Percentiles rank a stretch among this genome's conserved stretches.
These are phyloP conservation scores for Xylaria sp. DNA, from an alignment of 2,329 filamentous ascomycete species.

Conservation along the genomic window DNA sequence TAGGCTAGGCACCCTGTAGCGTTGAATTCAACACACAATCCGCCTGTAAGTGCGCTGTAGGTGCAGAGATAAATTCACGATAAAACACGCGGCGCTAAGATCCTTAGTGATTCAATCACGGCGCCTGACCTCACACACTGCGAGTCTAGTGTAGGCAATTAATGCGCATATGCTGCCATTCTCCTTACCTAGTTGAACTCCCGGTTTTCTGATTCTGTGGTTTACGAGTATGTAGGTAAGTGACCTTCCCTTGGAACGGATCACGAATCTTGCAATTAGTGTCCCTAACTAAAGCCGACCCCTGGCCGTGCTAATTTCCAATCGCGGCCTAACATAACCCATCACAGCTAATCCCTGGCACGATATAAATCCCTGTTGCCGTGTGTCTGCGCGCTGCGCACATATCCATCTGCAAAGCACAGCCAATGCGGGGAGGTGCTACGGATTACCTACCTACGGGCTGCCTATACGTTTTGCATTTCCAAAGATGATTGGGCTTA, in stretches of 20 bases:
- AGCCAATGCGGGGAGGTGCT: slow-evolving; percentile 3
- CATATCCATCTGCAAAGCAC: slow-evolving; percentile 2
- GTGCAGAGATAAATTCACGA: too few species aligned
- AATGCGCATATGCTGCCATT: too few species aligned
- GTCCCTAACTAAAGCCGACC: background rate
- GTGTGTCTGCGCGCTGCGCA: slow-evolving; percentile 5
- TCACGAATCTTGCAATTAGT: background rate
- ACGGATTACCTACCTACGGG: background rate
- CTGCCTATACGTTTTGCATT: too few species aligned
- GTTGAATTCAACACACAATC: background rate
- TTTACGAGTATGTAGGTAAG: background rate
- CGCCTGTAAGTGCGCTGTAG: too few species aligned
- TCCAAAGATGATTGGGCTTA: too few species aligned
- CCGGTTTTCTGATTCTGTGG: background rate
- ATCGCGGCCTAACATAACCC: slow-evolving; percentile 14
- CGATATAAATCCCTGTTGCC: slow-evolving; percentile 10
- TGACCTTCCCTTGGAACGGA: background rate
- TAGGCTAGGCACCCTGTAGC: background rate
- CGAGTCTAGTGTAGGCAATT: too few species aligned
- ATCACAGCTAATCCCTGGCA: slow-evolving; percentile 10
- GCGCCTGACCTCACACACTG: too few species aligned
- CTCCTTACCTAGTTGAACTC: too few species aligned
- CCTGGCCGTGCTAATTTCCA: slow-evolving; percentile 18
- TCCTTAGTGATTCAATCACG: too few species aligned
- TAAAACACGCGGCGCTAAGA: too few species aligned